phyloP scores from a whole-genome alignment of 2,329 filamentous ascomycete species.

The Botrytis tulipae region DNA sequence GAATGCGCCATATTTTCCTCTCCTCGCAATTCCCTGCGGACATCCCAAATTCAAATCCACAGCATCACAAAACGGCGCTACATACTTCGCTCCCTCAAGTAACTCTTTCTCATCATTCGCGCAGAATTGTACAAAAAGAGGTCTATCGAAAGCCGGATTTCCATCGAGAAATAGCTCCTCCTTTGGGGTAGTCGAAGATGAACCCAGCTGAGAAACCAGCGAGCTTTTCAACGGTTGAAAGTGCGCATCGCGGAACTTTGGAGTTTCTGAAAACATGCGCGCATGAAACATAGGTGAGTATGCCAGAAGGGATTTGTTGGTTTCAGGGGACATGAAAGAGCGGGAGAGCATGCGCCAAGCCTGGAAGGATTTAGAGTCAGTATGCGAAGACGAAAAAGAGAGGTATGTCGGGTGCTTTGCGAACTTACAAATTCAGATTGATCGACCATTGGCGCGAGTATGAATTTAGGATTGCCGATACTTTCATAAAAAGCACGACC shows the following conservation, averaged over 20 bases:
- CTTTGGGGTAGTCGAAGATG: slow-evolving; percentile 34
- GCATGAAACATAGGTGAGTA: slow-evolving; percentile 98
- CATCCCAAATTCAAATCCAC: slow-evolving; percentile 95
- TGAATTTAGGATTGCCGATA: slow-evolving; percentile 84
- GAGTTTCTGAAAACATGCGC: slow-evolving; percentile 75
- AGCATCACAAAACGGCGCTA: slow-evolving; percentile 86
- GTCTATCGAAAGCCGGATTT: slow-evolving; percentile 78
- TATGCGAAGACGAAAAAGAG: neutral
- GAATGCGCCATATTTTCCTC: slow-evolving; percentile 90
- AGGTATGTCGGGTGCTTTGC: neutral
- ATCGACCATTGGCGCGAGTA: slow-evolving; percentile 97
- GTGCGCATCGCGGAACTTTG: slow-evolving; percentile 73
- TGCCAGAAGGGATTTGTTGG: slow-evolving; percentile 67
- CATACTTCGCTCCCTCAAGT: slow-evolving; percentile 73
- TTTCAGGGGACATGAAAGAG: slow-evolving; percentile 74
- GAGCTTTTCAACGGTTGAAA: slow-evolving; percentile 61
- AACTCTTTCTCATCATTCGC: slow-evolving; percentile 81
- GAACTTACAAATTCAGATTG: slow-evolving; percentile 88
- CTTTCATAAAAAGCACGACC: slow-evolving; percentile 93
- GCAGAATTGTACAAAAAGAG: slow-evolving; percentile 95
- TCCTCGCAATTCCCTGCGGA: slow-evolving; percentile 89
- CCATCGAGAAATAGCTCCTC: slow-evolving; percentile 71
- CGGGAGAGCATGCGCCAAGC: slow-evolving; percentile 96
- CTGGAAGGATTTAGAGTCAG: slow-evolving; percentile 46
- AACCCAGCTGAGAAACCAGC: slow-evolving; percentile 31